phyloP scores from a whole-genome alignment of 352 stramenopile genomes.

The Pythium phragmiticola region DNA sequence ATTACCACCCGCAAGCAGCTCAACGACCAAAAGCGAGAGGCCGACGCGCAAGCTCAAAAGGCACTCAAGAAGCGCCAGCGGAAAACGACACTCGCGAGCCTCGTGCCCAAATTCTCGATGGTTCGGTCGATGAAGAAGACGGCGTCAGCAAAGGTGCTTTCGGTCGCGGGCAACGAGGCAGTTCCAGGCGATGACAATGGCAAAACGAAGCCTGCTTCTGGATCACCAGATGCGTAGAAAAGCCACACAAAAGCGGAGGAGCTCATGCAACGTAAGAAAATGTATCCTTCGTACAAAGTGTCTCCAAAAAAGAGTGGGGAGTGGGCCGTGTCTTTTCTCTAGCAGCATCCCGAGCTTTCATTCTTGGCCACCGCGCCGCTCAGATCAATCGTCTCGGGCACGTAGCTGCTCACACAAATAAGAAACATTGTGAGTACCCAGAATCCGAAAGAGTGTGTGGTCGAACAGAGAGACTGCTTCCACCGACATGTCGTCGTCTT shows the following conservation, averaged over 20 bases:
- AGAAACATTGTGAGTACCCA: not conserved
- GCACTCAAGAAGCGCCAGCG: slow-evolving; percentile 25
- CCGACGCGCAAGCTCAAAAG: slow-evolving; percentile 24
- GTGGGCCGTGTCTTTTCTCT: not conserved
- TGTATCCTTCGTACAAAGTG: not conserved
- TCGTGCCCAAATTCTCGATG: slow-evolving; percentile 14
- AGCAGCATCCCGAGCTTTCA: slow-evolving; percentile 75
- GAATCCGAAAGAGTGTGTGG: no score
- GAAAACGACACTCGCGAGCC: slow-evolving; percentile 8
- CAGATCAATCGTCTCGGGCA: slow-evolving; percentile 85
- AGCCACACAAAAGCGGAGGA: not conserved
- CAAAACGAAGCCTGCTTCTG: not conserved
- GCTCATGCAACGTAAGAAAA: not conserved
- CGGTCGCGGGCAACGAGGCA: not conserved
- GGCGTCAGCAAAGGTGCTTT: slow-evolving; percentile 10
- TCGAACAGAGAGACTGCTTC: no score
- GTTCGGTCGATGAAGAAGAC: slow-evolving; percentile 17
- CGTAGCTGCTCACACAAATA: slow-evolving; percentile 41
- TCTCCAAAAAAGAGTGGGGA: not conserved
- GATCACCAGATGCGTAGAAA: not conserved
- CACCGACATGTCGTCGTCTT: slow-evolving; percentile 81
- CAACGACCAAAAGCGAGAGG: slow-evolving; percentile 29
- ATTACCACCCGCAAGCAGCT: slow-evolving; percentile 41
- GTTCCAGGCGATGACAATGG: not conserved
- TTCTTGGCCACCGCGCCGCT: slow-evolving; percentile 69